Evolutionary conservation across 2,329 filamentous ascomycete species (phyloP), one percentile per base, ranked within the genome.

Genomic region (Dactylellina sp.): DNA sequence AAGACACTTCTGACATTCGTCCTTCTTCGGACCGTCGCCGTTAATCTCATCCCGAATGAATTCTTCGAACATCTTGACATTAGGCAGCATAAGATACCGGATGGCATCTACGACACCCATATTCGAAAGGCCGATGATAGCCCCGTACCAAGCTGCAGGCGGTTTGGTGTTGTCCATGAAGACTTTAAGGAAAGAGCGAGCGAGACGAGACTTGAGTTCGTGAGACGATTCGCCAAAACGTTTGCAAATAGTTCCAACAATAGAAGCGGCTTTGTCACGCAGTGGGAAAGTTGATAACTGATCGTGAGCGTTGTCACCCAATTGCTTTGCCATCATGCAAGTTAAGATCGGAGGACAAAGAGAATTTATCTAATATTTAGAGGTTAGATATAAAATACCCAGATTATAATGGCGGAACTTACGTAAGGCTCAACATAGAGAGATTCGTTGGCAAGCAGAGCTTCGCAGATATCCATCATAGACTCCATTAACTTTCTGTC

Each of bases 311-410:
- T 79, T 80, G 18, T 84, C 80, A 16, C 84, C 83, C 42, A 93
- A 93, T 1, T 97, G 86, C 77, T 92, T 91, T 75, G 90, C 91
- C 80, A 97, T 89, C 28, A 97, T 86, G 80, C 95, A 98, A 7
- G 95, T 99, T 63, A 99, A 86, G 35, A 97, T 91, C 0, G 94
- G 90, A 0, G 94, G 92, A 4, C 94, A 89, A 61, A 98, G 86
- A 6, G 87, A 86, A 3, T 87, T 85, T 22, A 89, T 80, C 83
- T 85, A 62, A 4, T 44, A 47, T 32, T 16, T 32, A 49, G 5
- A 24, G 28, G 55, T 47, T n/a, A 59, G 39, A 32, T 9, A 16
- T 12, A 77, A 32, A 24, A 59, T 39, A 20, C 7, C 1, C 4
- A 1, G 5, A 42, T 22, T 35, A 40, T 7, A 7, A 35, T 4